Base-by-base conservation (phyloP, 2,329 filamentous ascomycete species). In the Hymenoscyphus scutula region DNA sequence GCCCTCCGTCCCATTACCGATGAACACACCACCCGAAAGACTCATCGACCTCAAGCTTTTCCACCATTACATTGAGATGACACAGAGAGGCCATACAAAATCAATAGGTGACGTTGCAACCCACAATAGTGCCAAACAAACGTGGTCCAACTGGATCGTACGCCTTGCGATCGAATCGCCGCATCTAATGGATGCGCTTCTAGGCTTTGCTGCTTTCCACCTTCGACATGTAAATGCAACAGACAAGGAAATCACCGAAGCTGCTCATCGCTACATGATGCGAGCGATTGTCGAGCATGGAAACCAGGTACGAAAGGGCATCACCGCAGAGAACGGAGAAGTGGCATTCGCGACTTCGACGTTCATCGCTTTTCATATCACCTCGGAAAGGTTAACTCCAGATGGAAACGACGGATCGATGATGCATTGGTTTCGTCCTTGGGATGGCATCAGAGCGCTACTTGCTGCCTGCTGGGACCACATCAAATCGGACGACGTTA, bases 381-480 rank as follows among this genome's bases (percentile, higher is more conserved):
- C 53, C 6, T 58, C 58, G 30, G 61, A 58, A 38, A 30, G 45
- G 34, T 29, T 48, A 86, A 65, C 78, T 79, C 62, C 74, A 17
- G 76, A 79, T 41, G 65, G 74, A 8, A 68, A 71, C 67, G 76
- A 78, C 25, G 53, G 29, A 13, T 56, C 53, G 11, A 75, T 86
- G 23, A 73, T 87, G 56, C 80, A 83, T 2, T 88, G 84, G 84
- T 87, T 87, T 64, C 83, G 87, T 67, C 81, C 85, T 3, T 87
- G 86, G 70, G 84, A 87, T 66, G 85, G 85, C 13, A 82, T 88
- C 67, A 87, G 87, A 71, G 81, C 84, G 2, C 78, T 88, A 48
- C 83, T 86, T 1, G 81, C 82, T 13, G 81, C 80, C 1, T 85
- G 83, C 10, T 87, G 84, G 85, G 81, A 80, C 56, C 86, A 81